Evolutionary conservation across 441 rosid genomes (phyloP).

Genomic region (Macaranga tanarius): DNA sequence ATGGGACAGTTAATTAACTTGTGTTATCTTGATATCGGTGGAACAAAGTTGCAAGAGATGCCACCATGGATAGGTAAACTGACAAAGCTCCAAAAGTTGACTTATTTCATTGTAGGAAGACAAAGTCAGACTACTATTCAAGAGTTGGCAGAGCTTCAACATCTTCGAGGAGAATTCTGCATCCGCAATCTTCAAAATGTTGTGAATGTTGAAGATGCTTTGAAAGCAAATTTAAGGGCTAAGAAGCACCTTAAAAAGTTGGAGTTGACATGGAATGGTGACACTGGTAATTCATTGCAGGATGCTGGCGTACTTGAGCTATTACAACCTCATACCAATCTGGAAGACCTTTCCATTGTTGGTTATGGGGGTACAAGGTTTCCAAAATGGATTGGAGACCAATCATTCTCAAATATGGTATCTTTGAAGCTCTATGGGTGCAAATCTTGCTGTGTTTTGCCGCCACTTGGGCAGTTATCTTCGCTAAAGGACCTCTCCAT

Average conservation of each 20-base stretch:
- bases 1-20: conserved; percentile 30
- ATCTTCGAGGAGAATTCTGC: conserved; percentile 27
- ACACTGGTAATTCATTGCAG: conserved; percentile 9
- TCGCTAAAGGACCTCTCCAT: conserved; percentile 28
- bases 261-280: conserved; percentile 31
- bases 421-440: conserved; percentile 27
- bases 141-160: conserved; percentile 30
- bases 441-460: conserved; percentile 28
- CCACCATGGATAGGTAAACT: conserved; percentile 34
- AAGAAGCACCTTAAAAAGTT: conserved; percentile 30
- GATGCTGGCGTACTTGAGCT: conserved; percentile 21
- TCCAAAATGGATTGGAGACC: conserved; percentile 38
- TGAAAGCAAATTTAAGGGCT: conserved; percentile 34
- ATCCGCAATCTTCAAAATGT: conserved; percentile 38
- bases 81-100: conserved; percentile 29
- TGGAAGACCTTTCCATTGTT: conserved; percentile 11
- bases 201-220: conserved; percentile 24
- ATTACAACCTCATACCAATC: conserved; percentile 9
- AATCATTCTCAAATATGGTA: conserved; percentile 28
- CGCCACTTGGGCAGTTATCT: conserved; percentile 38
- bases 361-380: conserved; percentile 38
- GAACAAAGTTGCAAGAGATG: conserved; percentile 35
- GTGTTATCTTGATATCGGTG: conserved; percentile 30
- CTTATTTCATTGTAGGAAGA: conserved; percentile 32
- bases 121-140: conserved; percentile 25